Evolutionary conservation across 2,329 filamentous ascomycete species (phyloP).

Genomic region (Byssoonygena ceratinophila): DNA sequence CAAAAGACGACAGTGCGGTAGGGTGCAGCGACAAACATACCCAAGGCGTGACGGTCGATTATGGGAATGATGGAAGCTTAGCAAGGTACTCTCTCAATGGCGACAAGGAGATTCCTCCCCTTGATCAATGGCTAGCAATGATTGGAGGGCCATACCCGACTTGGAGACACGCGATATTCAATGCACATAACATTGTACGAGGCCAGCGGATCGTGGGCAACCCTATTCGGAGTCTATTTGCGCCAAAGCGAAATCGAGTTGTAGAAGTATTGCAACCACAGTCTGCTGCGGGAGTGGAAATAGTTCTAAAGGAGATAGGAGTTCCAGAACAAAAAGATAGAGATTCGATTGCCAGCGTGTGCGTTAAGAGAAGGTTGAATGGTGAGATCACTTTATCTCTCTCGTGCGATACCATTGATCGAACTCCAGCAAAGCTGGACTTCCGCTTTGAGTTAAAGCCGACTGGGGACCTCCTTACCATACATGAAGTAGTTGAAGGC

Average conservation of each 20-base stretch:
- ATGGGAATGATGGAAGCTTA: constrained; percentile 65
- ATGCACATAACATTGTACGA: constrained; percentile 85
- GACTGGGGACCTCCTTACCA: constrained; percentile 88
- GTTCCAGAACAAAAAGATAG: too few relatives aligned
- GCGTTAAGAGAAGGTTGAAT: neutral
- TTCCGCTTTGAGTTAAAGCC: constrained; percentile 89
- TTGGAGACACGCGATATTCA: constrained; percentile 91
- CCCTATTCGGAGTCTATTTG: constrained; percentile 82
- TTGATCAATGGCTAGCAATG: constrained; percentile 80
- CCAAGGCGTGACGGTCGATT: constrained; percentile 53
- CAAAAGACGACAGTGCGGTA: constrained; percentile 66
- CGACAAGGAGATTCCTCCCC: constrained; percentile 61
- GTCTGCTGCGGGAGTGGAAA: neutral
- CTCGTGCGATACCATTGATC: constrained; percentile 55
- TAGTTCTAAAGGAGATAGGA: neutral
- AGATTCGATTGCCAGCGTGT: neutral
- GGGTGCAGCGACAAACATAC: constrained; percentile 64
- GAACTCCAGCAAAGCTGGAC: constrained; percentile 71
- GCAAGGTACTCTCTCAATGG: constrained; percentile 73
- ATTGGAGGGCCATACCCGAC: constrained; percentile 79
- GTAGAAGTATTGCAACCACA: constrained; percentile 73
- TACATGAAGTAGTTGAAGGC: constrained; percentile 87
- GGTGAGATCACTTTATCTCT: neutral
- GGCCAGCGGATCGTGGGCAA: constrained; percentile 98
- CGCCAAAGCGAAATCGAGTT: constrained; percentile 71